A percentile compares a stretch with the other conserved stretches of the same genome.
Evolutionary conservation across 2,329 filamentous ascomycete genomes (phyloP).

Genomic region (Elsinoe australis): DNA sequence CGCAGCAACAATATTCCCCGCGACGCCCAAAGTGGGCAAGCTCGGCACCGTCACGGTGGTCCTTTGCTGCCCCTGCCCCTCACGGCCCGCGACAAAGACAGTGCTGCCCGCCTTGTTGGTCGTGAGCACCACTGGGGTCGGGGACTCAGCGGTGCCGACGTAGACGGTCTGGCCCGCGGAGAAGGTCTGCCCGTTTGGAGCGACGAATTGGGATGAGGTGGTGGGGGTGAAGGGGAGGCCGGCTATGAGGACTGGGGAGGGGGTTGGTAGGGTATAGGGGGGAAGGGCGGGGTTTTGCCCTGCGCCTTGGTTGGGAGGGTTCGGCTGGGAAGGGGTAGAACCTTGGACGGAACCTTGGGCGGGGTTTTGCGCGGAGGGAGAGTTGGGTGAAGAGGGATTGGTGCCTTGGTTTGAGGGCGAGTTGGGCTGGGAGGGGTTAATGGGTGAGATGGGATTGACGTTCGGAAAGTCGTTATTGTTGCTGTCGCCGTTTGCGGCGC

Average conservation of each 20-base stretch:
- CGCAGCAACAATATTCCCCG: slow-evolving; percentile 2
- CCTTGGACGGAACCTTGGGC: not conserved
- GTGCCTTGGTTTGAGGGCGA: not conserved
- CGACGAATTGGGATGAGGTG: slow-evolving; percentile 1
- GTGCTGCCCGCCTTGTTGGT: slow-evolving; percentile 3
- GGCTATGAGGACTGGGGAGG: slow-evolving; percentile 3
- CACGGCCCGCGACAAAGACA: not conserved
- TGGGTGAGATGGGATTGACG: not conserved
- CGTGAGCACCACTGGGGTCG: slow-evolving; percentile 11
- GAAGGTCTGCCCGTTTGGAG: slow-evolving; percentile 14
- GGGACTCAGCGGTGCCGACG: not conserved
- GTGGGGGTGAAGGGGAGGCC: slow-evolving; percentile 11
- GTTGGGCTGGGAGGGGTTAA: not conserved
- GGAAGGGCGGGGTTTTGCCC: not conserved
- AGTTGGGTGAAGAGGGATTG: not conserved
- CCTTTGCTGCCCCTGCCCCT: not conserved
- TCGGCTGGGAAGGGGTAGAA: too few relatives aligned
- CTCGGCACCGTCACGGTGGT: not conserved
- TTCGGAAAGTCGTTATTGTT: not conserved
- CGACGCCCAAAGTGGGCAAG: not conserved
- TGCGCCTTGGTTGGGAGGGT: not conserved
- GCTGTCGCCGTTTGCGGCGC: not conserved
- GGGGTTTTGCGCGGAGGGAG: not conserved
- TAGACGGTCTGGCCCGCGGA: slow-evolving; percentile 2
- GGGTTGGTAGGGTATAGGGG: not conserved